Evolutionary conservation across 208 protist species (phyloP).

Genomic region (Sergeia podlipaevii): DNA sequence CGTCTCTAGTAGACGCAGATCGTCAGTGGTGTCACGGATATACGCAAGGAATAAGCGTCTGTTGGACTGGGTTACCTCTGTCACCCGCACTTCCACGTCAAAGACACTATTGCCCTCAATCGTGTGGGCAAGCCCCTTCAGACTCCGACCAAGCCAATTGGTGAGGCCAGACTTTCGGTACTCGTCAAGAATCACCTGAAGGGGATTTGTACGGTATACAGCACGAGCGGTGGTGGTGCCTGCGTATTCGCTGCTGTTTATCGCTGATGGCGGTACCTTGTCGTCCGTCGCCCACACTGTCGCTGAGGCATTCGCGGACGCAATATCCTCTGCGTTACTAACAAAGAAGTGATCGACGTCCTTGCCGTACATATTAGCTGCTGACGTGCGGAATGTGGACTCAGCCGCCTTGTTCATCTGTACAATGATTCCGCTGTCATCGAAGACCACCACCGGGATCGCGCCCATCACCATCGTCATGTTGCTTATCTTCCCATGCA

Average conservation of each 20-base stretch:
- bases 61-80: slow-evolving; percentile 2
- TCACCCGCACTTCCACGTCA: slow-evolving; percentile 7
- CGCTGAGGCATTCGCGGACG: too few relatives aligned
- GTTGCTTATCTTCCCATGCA: slow-evolving; percentile 1
- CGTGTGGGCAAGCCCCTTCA: slow-evolving; percentile 5
- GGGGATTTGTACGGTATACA: too few relatives aligned
- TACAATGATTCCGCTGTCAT: slow-evolving; percentile 2
- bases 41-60: slow-evolving; percentile 7
- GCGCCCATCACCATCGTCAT: slow-evolving; percentile 4
- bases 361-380: slow-evolving; percentile 1
- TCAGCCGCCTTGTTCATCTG: slow-evolving; percentile 12
- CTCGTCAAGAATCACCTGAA: slow-evolving; percentile 2
- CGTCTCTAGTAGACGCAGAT: slow-evolving; percentile 7
- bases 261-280: too few relatives aligned
- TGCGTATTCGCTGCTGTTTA: too few relatives aligned
- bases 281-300: neutral
- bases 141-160: neutral
- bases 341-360: slow-evolving; percentile 5
- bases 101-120: neutral
- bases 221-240: too few relatives aligned
- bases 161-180: neutral
- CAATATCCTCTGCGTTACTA: too few relatives aligned
- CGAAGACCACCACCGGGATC: slow-evolving; percentile 14
- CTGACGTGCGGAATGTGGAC: slow-evolving; percentile 1
- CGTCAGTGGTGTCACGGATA: slow-evolving; percentile 3